Percentiles rank a stretch among this genome's conserved stretches.
Evolutionary conservation across 129 eudicot species (phyloP).

Genomic region (Heracleum sosnowskyi): DNA sequence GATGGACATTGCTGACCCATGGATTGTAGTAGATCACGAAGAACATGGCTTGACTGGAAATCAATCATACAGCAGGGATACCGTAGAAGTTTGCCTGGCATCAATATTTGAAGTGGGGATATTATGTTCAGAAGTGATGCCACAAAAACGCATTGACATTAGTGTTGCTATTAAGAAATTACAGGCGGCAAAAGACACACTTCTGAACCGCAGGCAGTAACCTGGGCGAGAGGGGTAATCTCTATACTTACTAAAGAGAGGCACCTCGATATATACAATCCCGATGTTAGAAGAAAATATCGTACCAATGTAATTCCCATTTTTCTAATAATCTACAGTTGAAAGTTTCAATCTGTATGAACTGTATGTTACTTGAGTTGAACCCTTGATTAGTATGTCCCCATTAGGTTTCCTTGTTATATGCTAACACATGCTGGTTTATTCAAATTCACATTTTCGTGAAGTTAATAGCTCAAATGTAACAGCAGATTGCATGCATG

Average conservation of each 20-base stretch:
- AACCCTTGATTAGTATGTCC: background rate
- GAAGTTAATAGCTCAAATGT: background rate
- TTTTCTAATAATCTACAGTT: background rate
- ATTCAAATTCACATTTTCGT: too few relatives aligned
- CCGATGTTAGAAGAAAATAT: background rate
- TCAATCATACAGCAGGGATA: background rate
- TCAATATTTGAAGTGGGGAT: background rate
- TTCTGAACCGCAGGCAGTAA: background rate
- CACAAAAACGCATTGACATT: background rate
- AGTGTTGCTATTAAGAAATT: background rate
- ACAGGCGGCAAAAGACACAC: background rate
- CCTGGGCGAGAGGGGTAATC: background rate
- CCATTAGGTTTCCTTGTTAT: background rate
- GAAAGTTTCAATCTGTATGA: background rate
- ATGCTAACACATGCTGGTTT: background rate
- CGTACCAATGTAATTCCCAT: background rate
- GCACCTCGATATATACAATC: background rate
- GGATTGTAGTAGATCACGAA: background rate
- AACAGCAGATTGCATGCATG: background rate
- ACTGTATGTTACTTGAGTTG: too few relatives aligned
- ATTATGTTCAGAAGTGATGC: background rate
- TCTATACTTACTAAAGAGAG: background rate
- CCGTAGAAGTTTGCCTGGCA: background rate
- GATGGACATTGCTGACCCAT: background rate
- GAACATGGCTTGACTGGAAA: background rate